Percentiles rank a stretch among this genome's conserved stretches.
phyloP scores from a whole-genome alignment of 2,329 filamentous ascomycete genomes.

The Xylaria sp. region DNA sequence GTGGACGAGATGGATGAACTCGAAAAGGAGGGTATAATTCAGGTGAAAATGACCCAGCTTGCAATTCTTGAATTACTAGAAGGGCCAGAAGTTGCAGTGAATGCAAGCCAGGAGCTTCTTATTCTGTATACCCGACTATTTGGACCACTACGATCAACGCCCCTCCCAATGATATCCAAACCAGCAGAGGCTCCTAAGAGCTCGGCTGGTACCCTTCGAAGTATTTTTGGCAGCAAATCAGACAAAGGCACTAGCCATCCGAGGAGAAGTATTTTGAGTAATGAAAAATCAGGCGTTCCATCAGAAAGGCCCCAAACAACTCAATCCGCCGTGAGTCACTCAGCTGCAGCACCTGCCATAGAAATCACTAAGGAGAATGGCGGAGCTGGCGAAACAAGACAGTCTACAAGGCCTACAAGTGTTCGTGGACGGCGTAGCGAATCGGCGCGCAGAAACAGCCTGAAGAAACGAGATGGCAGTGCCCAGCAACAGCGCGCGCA shows the following conservation, averaged over 20 bases:
- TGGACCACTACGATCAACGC: slow-evolving; percentile 60
- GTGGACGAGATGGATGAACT: slow-evolving; percentile 84
- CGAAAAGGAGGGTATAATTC: slow-evolving; percentile 88
- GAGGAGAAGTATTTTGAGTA: slow-evolving; percentile 53
- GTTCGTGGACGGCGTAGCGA: slow-evolving; percentile 59
- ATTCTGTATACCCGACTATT: slow-evolving; percentile 85
- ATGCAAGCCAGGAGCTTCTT: slow-evolving; percentile 86
- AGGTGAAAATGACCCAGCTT: slow-evolving; percentile 95
- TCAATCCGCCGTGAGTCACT: slow-evolving; percentile 57
- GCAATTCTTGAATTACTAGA: slow-evolving; percentile 84
- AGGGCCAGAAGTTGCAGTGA: slow-evolving; percentile 85
- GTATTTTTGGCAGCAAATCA: slow-evolving; percentile 74
- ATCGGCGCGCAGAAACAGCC: slow-evolving; percentile 61
- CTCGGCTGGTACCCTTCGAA: slow-evolving; percentile 76
- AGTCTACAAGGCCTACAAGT: slow-evolving; percentile 52
- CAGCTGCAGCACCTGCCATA: slow-evolving; percentile 75
- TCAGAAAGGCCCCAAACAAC: slow-evolving; percentile 57
- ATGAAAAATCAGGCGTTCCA: slow-evolving; percentile 48
- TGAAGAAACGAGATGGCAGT: slow-evolving; percentile 65
- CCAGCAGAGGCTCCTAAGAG: slow-evolving; percentile 70
- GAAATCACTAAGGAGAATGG: slow-evolving; percentile 77
- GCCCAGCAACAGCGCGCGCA: slow-evolving; percentile 58
- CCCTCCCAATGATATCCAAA: slow-evolving; percentile 51
- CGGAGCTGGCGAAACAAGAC: slow-evolving; percentile 53
- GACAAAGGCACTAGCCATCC: slow-evolving; percentile 52